phyloP scores from a whole-genome alignment of 148 eudicot genomes.

The Persicaria maculosa region DNA sequence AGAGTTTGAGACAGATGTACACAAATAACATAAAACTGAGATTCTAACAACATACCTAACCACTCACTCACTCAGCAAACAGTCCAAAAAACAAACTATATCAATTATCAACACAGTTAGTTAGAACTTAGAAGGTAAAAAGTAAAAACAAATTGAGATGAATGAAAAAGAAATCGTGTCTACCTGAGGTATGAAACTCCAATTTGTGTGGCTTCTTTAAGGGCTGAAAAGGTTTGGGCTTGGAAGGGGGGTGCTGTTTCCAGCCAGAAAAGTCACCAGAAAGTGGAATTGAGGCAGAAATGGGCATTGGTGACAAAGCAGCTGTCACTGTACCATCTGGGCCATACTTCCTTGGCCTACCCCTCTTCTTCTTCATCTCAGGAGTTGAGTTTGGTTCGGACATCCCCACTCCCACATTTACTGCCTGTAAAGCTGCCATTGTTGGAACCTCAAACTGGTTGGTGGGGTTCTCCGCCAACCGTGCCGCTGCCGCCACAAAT shows the following conservation, averaged over 20 bases:
- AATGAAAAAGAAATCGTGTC: not conserved
- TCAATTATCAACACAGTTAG: conserved; percentile 11
- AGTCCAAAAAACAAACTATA: not conserved
- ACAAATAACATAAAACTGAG: not conserved
- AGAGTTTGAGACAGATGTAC: not conserved
- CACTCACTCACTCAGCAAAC: not conserved
- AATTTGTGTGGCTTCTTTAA: conserved; percentile 61
- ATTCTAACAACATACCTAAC: not conserved
- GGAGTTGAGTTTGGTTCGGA: not conserved
- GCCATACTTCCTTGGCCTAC: conserved; percentile 86
- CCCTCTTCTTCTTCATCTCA: conserved; percentile 57
- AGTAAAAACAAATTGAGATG: not conserved
- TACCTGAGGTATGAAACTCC: conserved; percentile 55
- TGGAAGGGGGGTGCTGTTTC: conserved; percentile 37
- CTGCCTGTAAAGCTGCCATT: conserved; percentile 29
- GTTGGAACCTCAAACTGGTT: conserved; percentile 31
- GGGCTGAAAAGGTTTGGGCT: conserved; percentile 37
- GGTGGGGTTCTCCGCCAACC: conserved; percentile 34
- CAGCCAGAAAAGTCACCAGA: conserved; percentile 71
- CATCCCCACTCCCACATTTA: conserved; percentile 14
- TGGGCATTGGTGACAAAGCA: conserved; percentile 86
- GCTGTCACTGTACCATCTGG: conserved; percentile 43
- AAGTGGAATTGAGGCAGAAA: conserved; percentile 89
- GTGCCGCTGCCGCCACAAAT: conserved; percentile 24
- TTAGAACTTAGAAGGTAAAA: not conserved